These are phyloP conservation scores for Crithidia acanthocephali DNA, from an alignment of 208 protist genomes.

Conservation along the genomic window DNA sequence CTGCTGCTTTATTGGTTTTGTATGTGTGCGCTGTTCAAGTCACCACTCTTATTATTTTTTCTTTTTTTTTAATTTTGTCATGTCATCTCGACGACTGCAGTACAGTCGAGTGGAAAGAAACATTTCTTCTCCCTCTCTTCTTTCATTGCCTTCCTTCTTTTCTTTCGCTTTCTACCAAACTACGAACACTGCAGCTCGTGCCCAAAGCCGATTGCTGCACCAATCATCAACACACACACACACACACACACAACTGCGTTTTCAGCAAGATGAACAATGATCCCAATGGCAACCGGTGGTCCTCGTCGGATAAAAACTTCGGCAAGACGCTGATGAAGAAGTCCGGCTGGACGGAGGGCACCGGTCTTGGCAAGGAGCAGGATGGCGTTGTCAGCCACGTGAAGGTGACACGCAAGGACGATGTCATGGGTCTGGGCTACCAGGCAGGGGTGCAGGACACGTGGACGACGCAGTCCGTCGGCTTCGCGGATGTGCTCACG, in stretches of 20 bases:
- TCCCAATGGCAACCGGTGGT: conserved; percentile 88
- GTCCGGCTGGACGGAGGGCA: conserved; percentile 91
- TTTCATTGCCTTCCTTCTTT: too few species aligned
- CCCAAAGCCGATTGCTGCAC: too few species aligned
- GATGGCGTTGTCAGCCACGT: conserved; percentile 86
- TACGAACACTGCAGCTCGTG: too few species aligned
- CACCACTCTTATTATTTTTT: too few species aligned
- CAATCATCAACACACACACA: background rate
- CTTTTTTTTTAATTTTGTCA: too few species aligned
- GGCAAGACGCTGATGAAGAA: conserved; percentile 90
- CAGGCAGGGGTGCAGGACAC: conserved; percentile 77
- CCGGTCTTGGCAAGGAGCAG: conserved; percentile 84
- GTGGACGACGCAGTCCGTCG: conserved; percentile 88
- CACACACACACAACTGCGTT: conserved; percentile 1
- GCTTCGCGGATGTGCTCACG: conserved; percentile 85
- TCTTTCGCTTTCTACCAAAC: too few species aligned
- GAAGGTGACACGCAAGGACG: conserved; percentile 89
- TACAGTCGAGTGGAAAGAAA: too few species aligned
- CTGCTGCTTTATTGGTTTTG: too few species aligned
- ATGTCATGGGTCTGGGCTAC: conserved; percentile 89
- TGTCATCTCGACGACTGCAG: too few species aligned
- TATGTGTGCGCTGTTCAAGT: too few species aligned
- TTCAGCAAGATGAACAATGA: conserved; percentile 62
- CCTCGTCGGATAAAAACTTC: conserved; percentile 77
- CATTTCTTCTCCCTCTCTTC: too few species aligned